These are phyloP conservation scores for Cyclostephanos invisitatus DNA, from an alignment of 108 stramenopile species.

Conservation along the genomic window DNA sequence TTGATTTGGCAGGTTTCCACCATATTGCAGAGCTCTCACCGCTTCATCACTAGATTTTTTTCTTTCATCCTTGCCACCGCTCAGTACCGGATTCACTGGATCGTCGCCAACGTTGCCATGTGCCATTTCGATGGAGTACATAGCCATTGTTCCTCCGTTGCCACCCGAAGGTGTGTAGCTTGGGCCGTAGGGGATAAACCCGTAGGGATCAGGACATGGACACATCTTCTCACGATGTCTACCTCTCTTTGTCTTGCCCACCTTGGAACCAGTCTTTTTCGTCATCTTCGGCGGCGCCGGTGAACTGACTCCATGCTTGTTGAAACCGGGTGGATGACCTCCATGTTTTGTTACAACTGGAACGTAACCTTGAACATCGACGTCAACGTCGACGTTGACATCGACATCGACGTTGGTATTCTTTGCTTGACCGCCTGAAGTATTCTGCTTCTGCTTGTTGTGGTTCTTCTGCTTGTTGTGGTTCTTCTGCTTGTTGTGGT, in stretches of 20 bases:
- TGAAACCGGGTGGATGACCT: neutral
- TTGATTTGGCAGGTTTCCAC: neutral
- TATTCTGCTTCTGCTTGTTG: neutral
- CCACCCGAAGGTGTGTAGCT: neutral
- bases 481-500: neutral
- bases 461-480: neutral
- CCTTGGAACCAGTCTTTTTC: neutral
- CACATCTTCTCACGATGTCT: neutral
- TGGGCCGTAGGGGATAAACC: too few relatives aligned
- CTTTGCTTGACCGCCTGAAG: neutral
- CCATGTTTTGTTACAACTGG: neutral
- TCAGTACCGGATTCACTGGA: conserved; percentile 10
- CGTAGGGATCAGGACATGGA: neutral
- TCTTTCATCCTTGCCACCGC: conserved; percentile 4
- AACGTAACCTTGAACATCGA: neutral
- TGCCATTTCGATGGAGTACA: neutral
- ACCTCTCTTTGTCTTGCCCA: neutral
- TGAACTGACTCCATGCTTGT: neutral
- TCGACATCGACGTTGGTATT: neutral
- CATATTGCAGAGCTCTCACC: neutral
- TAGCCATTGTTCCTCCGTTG: neutral
- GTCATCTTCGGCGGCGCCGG: neutral
- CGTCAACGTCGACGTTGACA: neutral
- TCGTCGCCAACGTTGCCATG: neutral
- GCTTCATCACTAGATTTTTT: neutral